A percentile compares a stretch with the other conserved stretches of the same genome.
Conservation (phyloP, 1,139 yeast genomes). For the Pichia sp. region DNA sequence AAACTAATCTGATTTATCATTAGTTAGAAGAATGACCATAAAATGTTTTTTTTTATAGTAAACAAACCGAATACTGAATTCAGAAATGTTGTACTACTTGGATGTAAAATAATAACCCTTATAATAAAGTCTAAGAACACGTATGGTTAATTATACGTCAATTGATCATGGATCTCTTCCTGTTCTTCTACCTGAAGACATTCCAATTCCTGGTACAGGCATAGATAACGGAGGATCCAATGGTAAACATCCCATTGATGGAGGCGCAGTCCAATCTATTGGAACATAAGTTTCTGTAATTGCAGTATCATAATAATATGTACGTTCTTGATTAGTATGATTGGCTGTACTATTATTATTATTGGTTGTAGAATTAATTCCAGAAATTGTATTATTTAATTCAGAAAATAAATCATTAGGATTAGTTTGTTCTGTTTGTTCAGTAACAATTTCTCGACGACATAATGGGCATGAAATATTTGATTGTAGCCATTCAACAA, state of each 20-base stretch:
- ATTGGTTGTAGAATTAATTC: no score
- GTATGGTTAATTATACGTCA: no score
- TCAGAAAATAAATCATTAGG: no score
- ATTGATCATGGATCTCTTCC: conserved; percentile 15
- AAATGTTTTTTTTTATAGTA: no score
- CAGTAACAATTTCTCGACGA: conserved; percentile 26
- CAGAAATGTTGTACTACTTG: no score
- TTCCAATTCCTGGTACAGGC: conserved; percentile 25
- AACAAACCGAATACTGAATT: no score
- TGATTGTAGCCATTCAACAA: conserved; percentile 28
- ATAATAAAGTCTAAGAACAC: no score
- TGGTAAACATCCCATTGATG: conserved; percentile 15
- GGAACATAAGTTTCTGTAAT: conserved; percentile 28
- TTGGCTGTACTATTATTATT: conserved; percentile 1
- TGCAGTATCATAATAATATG: conserved; percentile 23
- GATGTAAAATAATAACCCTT: no score
- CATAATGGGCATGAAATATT: conserved; percentile 30
- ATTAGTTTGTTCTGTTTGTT: conserved; percentile 1
- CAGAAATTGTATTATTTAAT: no score
- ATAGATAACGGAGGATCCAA: conserved; percentile 27
- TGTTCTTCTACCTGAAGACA: conserved; percentile 25
- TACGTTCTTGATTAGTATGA: conserved; percentile 3
- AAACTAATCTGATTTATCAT: no score
- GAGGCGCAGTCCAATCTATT: conserved; percentile 27
- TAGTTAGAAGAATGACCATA: no score